Evolutionary conservation across 768 basidiomycete species (phyloP).

Genomic region (Ramaria rubella): DNA sequence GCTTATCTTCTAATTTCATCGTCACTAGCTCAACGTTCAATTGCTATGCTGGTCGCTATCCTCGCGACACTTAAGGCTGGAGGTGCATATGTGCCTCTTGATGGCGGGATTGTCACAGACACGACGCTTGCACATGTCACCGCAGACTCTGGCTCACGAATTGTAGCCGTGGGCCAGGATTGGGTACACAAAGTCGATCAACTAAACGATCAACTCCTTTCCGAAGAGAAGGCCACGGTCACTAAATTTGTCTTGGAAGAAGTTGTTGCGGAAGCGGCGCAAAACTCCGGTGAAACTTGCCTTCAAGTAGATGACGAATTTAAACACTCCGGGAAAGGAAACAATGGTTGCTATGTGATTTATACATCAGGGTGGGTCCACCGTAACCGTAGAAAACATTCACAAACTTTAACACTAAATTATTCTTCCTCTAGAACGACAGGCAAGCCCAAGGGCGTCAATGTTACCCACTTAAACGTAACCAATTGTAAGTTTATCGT

Average conservation of each 20-base stretch:
- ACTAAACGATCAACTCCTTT: not conserved
- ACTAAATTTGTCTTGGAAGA: constrained; percentile 7
- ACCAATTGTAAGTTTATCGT: constrained; percentile 40
- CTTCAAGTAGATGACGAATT: constrained; percentile 33
- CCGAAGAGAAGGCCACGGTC: not conserved
- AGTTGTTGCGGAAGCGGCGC: not conserved
- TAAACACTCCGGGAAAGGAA: not conserved
- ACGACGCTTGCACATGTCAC: constrained; percentile 47
- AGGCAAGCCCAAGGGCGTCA: constrained; percentile 53
- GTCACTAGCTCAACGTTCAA: constrained; percentile 39
- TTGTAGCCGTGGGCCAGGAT: constrained; percentile 39
- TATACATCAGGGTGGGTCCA: constrained; percentile 48
- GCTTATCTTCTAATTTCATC: not conserved
- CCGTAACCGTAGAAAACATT: not conserved
- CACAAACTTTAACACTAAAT: not conserved
- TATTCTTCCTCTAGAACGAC: constrained; percentile 36
- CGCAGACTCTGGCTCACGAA: constrained; percentile 35
- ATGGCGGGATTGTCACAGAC: constrained; percentile 53
- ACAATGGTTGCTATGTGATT: constrained; percentile 49
- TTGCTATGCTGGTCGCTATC: constrained; percentile 47
- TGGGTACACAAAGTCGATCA: constrained; percentile 33
- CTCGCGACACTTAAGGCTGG: constrained; percentile 52
- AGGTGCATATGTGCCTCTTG: constrained; percentile 52
- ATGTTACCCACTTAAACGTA: constrained; percentile 54
- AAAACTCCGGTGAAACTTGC: constrained; percentile 7